Conservation (phyloP, 2,329 filamentous ascomycete species). For the Scytalidium lignicola region DNA sequence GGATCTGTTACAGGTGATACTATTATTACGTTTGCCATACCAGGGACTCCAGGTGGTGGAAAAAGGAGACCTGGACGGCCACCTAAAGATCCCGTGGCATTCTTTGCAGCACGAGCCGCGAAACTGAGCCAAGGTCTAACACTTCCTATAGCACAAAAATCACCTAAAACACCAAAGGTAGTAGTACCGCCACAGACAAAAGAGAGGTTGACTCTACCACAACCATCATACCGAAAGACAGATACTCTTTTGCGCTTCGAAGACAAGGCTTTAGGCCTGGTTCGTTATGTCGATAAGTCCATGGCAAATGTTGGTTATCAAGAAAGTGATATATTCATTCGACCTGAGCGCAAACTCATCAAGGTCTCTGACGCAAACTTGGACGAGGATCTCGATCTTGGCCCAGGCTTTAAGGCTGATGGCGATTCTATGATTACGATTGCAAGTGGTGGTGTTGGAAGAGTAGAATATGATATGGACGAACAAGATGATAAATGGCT, state of each 20-base stretch:
- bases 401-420: slow-evolving; percentile 45
- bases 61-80: slow-evolving; percentile 61
- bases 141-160: slow-evolving; percentile 20
- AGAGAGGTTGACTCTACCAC: slow-evolving; percentile 72
- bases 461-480: slow-evolving; percentile 99
- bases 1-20: slow-evolving; percentile 19
- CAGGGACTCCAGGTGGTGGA: slow-evolving; percentile 30
- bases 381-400: slow-evolving; percentile 53
- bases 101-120: slow-evolving; percentile 45
- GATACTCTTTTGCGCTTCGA: slow-evolving; percentile 78
- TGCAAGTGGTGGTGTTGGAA: slow-evolving; percentile 55
- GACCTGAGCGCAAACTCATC: slow-evolving; percentile 68
- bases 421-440: slow-evolving; percentile 49
- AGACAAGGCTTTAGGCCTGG: slow-evolving; percentile 76
- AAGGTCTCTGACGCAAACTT: slow-evolving; percentile 55
- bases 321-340: slow-evolving; percentile 83
- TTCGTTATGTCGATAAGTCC: slow-evolving; percentile 89
- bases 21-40: slow-evolving; percentile 26
- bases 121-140: slow-evolving; percentile 22
- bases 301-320: slow-evolving; percentile 97
- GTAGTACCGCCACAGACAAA: slow-evolving; percentile 69
- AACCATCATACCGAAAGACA: slow-evolving; percentile 69
- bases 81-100: slow-evolving; percentile 54
- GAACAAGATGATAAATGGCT: slow-evolving; percentile 98
- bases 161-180: slow-evolving; percentile 57